These are phyloP conservation scores for Eudorina sp. DNA, from an alignment of 139 green algal species.

Conservation along the genomic window DNA sequence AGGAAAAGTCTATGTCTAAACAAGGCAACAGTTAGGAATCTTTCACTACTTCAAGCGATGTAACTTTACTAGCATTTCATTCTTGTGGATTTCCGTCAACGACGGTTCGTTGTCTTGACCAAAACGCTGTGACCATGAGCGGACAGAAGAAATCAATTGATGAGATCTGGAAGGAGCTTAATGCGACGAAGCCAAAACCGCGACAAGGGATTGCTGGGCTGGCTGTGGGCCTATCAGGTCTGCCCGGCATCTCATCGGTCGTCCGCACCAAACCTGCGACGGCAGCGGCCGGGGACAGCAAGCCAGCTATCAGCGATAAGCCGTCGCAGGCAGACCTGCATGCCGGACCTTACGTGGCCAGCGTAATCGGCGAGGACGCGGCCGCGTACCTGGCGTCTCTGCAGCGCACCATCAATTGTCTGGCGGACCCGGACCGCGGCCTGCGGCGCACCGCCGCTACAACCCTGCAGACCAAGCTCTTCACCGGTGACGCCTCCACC, in stretches of 20 bases:
- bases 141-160: constrained; percentile 71
- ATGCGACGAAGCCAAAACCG: constrained; percentile 49
- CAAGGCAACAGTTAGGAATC: too few species aligned
- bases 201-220: constrained; percentile 16
- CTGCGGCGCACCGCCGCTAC: constrained; percentile 60
- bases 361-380: background rate
- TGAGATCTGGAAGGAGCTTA: constrained; percentile 79
- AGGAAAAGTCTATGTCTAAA: too few species aligned
- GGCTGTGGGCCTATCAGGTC: constrained; percentile 39
- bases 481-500: constrained; percentile 39
- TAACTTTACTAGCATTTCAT: too few species aligned
- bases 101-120: constrained; percentile 3
- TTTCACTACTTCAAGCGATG: too few species aligned
- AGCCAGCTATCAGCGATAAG: background rate
- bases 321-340: background rate
- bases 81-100: background rate
- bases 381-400: constrained; percentile 53
- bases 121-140: background rate
- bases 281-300: background rate
- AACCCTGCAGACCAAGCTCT: constrained; percentile 58
- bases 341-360: background rate
- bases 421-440: constrained; percentile 78
- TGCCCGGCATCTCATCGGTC: constrained; percentile 60
- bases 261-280: constrained; percentile 40
- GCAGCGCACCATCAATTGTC: constrained; percentile 84